Percentiles rank a stretch among this genome's conserved stretches.
These are phyloP conservation scores for Colletotrichum kahawae DNA, from an alignment of 2,329 filamentous ascomycete genomes.

Conservation along the genomic window DNA sequence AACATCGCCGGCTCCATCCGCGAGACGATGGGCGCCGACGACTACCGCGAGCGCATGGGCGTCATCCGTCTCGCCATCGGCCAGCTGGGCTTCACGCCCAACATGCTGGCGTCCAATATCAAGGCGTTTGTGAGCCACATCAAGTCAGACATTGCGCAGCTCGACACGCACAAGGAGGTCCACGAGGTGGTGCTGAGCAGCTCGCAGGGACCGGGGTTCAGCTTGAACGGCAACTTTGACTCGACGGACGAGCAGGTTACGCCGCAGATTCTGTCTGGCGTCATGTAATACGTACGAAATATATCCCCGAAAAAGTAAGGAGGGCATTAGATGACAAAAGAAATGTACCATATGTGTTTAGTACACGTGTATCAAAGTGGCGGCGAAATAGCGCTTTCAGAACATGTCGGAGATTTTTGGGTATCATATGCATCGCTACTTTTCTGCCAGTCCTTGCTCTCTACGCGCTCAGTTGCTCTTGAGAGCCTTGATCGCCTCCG, in stretches of 20 bases:
- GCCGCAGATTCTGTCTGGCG: slow-evolving; percentile 55
- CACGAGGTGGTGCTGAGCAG: slow-evolving; percentile 80
- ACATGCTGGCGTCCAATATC: slow-evolving; percentile 85
- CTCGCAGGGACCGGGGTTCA: slow-evolving; percentile 85
- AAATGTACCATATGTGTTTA: slow-evolving; percentile 43
- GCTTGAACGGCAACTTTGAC: slow-evolving; percentile 79
- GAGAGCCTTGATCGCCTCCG: slow-evolving; percentile 56
- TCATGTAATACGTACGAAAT: slow-evolving; percentile 50
- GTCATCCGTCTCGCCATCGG: slow-evolving; percentile 90
- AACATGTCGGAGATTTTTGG: slow-evolving; percentile 24
- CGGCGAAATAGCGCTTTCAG: slow-evolving; percentile 17
- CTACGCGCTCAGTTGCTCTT: slow-evolving; percentile 36
- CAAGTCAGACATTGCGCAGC: slow-evolving; percentile 72
- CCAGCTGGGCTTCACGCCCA: slow-evolving; percentile 86
- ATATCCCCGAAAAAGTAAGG: not conserved
- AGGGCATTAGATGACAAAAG: not conserved
- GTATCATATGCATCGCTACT: slow-evolving; percentile 33
- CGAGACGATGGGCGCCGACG: slow-evolving; percentile 82
- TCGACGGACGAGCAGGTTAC: slow-evolving; percentile 63
- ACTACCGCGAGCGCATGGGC: slow-evolving; percentile 86
- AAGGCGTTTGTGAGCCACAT: slow-evolving; percentile 76
- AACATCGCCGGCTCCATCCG: slow-evolving; percentile 77
- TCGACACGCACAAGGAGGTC: slow-evolving; percentile 44
- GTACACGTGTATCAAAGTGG: slow-evolving; percentile 22
- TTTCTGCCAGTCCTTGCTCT: slow-evolving; percentile 20